These are phyloP conservation scores for Aspergillus arachidicola DNA, from an alignment of 2,329 filamentous ascomycete genomes.

Conservation along the genomic window DNA sequence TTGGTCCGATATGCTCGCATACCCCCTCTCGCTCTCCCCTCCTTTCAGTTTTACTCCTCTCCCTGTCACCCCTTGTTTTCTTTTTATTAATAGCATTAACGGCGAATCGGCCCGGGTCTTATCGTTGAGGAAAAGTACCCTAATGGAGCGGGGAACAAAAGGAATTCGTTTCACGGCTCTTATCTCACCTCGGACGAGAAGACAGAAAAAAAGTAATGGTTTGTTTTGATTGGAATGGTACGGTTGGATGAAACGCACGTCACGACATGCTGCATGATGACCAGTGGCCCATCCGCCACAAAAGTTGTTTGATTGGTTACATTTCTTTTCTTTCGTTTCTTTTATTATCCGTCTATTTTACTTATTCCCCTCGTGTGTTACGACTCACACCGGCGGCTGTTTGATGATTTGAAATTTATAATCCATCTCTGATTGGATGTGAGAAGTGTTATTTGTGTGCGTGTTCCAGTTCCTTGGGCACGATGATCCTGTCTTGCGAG, in stretches of 20 bases:
- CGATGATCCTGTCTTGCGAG: not conserved
- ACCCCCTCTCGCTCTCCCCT: not conserved
- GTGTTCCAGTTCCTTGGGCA: not conserved
- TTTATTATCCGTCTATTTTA: slow-evolving; percentile 3
- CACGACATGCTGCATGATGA: slow-evolving; percentile 18
- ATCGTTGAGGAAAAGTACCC: slow-evolving; percentile 19
- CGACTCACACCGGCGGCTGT: slow-evolving; percentile 19
- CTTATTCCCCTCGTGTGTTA: slow-evolving; percentile 19
- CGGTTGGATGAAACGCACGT: slow-evolving; percentile 21
- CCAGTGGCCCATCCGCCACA: slow-evolving; percentile 13
- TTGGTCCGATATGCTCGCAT: slow-evolving; percentile 19
- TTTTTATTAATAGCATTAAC: slow-evolving; percentile 22
- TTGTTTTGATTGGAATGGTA: slow-evolving; percentile 4
- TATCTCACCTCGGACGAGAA: not conserved
- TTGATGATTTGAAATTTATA: slow-evolving; percentile 19
- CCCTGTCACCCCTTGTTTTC: slow-evolving; percentile 11
- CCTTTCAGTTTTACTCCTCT: slow-evolving; percentile 8
- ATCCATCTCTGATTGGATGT: slow-evolving; percentile 13
- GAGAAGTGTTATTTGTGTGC: not conserved
- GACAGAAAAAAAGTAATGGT: slow-evolving; percentile 4
- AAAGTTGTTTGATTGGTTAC: slow-evolving; percentile 8
- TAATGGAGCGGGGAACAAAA: slow-evolving; percentile 16
- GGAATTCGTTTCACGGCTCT: not conserved
- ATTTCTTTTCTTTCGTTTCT: not conserved
- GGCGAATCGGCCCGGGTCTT: slow-evolving; percentile 27